Base-by-base conservation (phyloP, 257 asterid genomes). In the Handroanthus guayacan region DNA sequence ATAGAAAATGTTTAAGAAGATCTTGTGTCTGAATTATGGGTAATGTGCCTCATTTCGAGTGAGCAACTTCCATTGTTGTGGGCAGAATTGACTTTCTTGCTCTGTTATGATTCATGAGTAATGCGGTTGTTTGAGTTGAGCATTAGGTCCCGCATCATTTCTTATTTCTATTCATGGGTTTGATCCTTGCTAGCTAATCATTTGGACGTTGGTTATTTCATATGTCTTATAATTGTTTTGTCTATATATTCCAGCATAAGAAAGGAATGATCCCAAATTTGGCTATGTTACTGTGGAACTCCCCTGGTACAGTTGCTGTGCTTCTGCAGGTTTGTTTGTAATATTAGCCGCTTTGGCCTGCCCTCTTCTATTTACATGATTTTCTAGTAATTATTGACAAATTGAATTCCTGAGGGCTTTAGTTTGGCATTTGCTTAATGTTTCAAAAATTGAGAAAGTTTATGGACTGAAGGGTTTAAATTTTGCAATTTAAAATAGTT, bases 211-310 rank as follows among this genome's bases (percentile, higher is more conserved):
- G 4, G 9, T 11, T 44, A 39, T 14, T 76, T 58, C 43, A 64
- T 77, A 17, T 60, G 16, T 20, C 62, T 75, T 16, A 41, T 57
- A 62, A 39, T 66, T n/a, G 7, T 64, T 36, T 62, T 71, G 58
- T 75, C 69, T 77, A 50, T 76, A 58, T 61, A 11, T 72, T 81
- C 58, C 67, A 72, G 34, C 77, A 92, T 97, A 90, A 89, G 88
- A 82, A 96, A 65, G 97, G 87, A 75, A 76, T 81, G 73, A 90
- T 89, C 80, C 94, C 82, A 81, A 94, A 92, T 60, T 86, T 92
- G 78, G 98, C 96, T 69, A 97, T 97, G 6, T 54, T 92, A 62
- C 86, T 93, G 36, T 93, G 98, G 97, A 86, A 89, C 84, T 85
- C 98, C 38, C 88, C 87, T 78, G 98, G 98, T 71, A 88, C 94